phyloP scores from a whole-genome alignment of 2,329 filamentous ascomycete species.

The Plenodomus tracheiphilus region DNA sequence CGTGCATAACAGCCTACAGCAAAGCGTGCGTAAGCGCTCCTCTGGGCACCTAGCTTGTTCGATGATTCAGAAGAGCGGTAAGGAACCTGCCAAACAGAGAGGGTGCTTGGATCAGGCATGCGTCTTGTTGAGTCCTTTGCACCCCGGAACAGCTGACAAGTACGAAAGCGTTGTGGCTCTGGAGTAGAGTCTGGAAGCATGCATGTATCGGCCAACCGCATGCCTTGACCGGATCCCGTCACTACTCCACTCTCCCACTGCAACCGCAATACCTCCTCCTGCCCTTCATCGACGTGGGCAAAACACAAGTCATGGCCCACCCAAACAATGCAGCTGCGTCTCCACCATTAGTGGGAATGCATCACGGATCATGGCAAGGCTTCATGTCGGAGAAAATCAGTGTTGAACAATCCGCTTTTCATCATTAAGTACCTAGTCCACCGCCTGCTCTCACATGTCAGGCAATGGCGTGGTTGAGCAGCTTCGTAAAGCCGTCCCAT shows the following conservation, averaged over 20 bases:
- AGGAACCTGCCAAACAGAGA: slow-evolving; percentile 31
- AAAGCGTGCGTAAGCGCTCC: slow-evolving; percentile 43
- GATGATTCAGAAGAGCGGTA: slow-evolving; percentile 47
- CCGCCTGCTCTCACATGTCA: slow-evolving; percentile 34
- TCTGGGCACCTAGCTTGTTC: slow-evolving; percentile 25
- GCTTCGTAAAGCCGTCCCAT: slow-evolving; percentile 25
- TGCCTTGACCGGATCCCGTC: slow-evolving; percentile 16
- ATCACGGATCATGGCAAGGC: not conserved
- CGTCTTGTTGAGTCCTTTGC: slow-evolving; percentile 37
- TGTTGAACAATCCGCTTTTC: slow-evolving; percentile 37
- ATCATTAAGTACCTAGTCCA: slow-evolving; percentile 41
- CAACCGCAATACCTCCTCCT: not conserved
- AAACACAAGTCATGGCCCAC: not conserved
- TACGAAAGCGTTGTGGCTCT: not conserved
- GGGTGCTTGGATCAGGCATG: slow-evolving; percentile 27
- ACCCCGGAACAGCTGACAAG: slow-evolving; percentile 24
- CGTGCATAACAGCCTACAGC: slow-evolving; percentile 34
- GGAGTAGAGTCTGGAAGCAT: slow-evolving; percentile 10
- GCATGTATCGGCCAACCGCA: slow-evolving; percentile 10
- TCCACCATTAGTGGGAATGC: too few species aligned
- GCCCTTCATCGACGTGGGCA: too few species aligned
- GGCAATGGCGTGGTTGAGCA: slow-evolving; percentile 34
- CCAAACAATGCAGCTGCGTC: too few species aligned
- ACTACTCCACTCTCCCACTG: not conserved
- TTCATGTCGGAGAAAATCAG: not conserved